These are phyloP conservation scores for Lepidium campestre DNA, from an alignment of 441 rosid species.

Conservation along the genomic window DNA sequence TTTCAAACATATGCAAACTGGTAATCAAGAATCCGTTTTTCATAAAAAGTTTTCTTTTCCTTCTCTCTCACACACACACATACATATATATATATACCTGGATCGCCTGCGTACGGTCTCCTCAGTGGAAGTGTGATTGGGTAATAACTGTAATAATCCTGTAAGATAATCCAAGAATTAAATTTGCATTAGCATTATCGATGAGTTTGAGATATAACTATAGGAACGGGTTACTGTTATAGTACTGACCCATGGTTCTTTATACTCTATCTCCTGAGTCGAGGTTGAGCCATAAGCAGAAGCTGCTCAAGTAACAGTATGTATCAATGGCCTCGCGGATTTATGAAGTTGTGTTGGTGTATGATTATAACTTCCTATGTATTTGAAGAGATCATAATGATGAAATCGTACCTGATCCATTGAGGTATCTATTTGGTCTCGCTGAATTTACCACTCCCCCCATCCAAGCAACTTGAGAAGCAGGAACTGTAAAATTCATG, in stretches of 20 bases:
- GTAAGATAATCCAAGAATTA: constrained; percentile 6
- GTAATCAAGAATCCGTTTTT: not conserved
- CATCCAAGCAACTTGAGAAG: constrained; percentile 56
- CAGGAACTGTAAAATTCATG: constrained; percentile 35
- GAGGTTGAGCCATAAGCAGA: constrained; percentile 30
- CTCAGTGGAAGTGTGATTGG: constrained; percentile 75
- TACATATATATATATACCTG: constrained; percentile 39
- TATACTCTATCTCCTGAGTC: constrained; percentile 45
- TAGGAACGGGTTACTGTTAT: not conserved
- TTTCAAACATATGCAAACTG: not conserved
- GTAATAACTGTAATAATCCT: constrained; percentile 72
- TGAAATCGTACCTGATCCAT: constrained; percentile 15
- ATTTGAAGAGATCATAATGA: not conserved
- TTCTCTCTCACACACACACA: not conserved
- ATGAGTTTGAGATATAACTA: constrained; percentile 4
- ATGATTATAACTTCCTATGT: not conserved
- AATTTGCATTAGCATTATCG: not conserved
- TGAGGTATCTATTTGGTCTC: constrained; percentile 36
- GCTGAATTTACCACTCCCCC: constrained; percentile 45
- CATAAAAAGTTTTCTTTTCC: not conserved
- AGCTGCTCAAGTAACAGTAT: constrained; percentile 31
- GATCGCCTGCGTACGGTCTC: constrained; percentile 70
- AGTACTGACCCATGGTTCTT: constrained; percentile 75
- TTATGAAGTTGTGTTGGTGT: not conserved
- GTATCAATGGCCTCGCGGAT: not conserved